phyloP scores from a whole-genome alignment of 257 asterid genomes.

The Capsicum rhomboideum region DNA sequence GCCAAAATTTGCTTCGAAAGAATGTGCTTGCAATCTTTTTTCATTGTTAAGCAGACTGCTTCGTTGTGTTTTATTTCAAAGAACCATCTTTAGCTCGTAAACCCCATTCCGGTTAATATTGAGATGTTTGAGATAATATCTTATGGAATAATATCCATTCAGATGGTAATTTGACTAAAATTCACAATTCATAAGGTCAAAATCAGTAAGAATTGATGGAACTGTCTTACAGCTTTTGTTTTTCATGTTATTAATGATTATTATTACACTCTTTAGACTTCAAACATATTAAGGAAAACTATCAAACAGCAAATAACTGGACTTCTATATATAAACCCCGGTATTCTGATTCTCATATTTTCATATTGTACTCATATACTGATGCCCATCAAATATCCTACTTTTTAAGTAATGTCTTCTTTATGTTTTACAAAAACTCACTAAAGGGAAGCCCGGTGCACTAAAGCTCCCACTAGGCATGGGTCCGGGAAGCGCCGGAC shows the following conservation, averaged over 20 bases:
- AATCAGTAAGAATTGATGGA: not conserved
- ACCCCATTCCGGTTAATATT: not conserved
- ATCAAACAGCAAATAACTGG: not conserved
- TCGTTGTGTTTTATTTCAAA: not conserved
- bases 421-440: too few species aligned
- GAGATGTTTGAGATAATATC: not conserved
- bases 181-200: not conserved
- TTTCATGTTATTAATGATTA: too few species aligned
- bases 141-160: not conserved
- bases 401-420: too few species aligned
- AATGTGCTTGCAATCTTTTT: not conserved
- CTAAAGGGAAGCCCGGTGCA: too few species aligned
- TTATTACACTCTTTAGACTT: not conserved
- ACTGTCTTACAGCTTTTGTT: not conserved
- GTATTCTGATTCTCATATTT: not conserved
- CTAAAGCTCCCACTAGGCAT: too few species aligned
- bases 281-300: not conserved
- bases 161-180: too few species aligned
- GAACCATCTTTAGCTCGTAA: not conserved
- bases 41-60: not conserved
- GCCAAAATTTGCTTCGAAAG: not conserved
- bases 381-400: too few species aligned
- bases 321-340: not conserved
- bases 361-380: too few species aligned
- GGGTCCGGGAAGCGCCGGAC: too few species aligned